A percentile compares a stretch with the other conserved stretches of the same genome.
These are phyloP conservation scores for Candida tallmaniae DNA, from an alignment of 805 yeast species.

Conservation along the genomic window DNA sequence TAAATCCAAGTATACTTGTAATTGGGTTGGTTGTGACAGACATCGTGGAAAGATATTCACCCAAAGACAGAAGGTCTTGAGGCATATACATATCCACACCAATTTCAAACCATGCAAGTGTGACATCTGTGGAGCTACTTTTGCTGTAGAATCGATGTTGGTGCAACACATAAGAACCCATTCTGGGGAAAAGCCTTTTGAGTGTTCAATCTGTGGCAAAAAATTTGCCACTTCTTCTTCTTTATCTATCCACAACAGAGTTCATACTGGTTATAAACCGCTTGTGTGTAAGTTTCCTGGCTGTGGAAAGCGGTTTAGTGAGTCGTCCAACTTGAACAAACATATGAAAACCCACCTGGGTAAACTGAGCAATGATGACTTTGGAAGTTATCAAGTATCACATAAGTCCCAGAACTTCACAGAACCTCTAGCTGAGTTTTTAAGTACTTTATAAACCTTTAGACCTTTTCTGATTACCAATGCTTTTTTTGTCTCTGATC, in stretches of 20 bases:
- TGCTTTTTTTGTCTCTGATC: no score
- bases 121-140: constrained; percentile 58
- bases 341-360: constrained; percentile 74
- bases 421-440: no score
- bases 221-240: constrained; percentile 79
- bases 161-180: constrained; percentile 81
- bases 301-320: constrained; percentile 82
- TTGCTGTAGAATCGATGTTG: constrained; percentile 75
- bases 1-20: constrained; percentile 61
- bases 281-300: constrained; percentile 72
- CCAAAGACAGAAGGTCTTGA: constrained; percentile 79
- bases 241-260: constrained; percentile 75
- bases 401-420: no score
- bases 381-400: no score
- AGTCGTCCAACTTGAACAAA: constrained; percentile 82
- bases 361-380: no score
- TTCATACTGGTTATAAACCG: constrained; percentile 91
- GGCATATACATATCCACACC: constrained; percentile 89
- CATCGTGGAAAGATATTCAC: constrained; percentile 52
- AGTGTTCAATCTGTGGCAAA: constrained; percentile 63
- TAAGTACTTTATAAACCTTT: no score
- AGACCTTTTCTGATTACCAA: no score
- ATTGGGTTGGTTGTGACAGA: constrained; percentile 77
- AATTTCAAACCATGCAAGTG: constrained; percentile 79
- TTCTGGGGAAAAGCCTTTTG: constrained; percentile 83